phyloP scores from a whole-genome alignment of 371 early-diverging fungal species.

The Mortierella polycephala region DNA sequence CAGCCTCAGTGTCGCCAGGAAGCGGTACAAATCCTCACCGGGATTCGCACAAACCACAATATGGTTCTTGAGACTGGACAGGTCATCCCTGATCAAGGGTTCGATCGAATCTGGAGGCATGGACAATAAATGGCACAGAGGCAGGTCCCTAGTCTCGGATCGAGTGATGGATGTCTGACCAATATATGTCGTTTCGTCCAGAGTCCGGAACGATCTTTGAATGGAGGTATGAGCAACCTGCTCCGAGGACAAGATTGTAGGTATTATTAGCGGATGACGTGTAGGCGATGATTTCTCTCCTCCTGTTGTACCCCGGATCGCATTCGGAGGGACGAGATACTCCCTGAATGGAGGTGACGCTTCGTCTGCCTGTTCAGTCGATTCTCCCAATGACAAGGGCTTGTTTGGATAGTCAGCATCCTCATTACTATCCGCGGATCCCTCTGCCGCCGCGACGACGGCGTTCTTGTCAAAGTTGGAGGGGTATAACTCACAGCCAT shows the following conservation, averaged over 20 bases:
- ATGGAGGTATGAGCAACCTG: not conserved
- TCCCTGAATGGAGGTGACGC: too few relatives aligned
- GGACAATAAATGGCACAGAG: constrained; percentile 62
- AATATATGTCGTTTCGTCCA: constrained; percentile 44
- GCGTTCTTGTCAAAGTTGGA: constrained; percentile 15
- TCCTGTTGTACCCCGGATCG: too few relatives aligned
- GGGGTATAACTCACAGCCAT: not conserved
- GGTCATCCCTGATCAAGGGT: constrained; percentile 27
- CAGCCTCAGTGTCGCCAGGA: constrained; percentile 40
- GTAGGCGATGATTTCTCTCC: too few relatives aligned
- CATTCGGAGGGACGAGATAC: too few relatives aligned
- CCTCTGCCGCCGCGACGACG: constrained; percentile 6
- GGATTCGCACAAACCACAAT: constrained; percentile 38
- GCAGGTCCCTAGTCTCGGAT: constrained; percentile 49
- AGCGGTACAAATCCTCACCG: constrained; percentile 37
- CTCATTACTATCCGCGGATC: not conserved
- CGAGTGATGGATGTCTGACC: constrained; percentile 47
- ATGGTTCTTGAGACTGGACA: constrained; percentile 33
- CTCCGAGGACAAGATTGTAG: not conserved
- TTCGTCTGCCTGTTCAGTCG: too few relatives aligned
- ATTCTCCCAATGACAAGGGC: too few relatives aligned
- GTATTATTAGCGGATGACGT: not conserved
- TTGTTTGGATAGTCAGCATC: not conserved
- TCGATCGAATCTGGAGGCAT: constrained; percentile 49
- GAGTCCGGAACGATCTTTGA: constrained; percentile 14